phyloP scores from a whole-genome alignment of 805 yeast genomes.

The Yamadazyma sp. region DNA sequence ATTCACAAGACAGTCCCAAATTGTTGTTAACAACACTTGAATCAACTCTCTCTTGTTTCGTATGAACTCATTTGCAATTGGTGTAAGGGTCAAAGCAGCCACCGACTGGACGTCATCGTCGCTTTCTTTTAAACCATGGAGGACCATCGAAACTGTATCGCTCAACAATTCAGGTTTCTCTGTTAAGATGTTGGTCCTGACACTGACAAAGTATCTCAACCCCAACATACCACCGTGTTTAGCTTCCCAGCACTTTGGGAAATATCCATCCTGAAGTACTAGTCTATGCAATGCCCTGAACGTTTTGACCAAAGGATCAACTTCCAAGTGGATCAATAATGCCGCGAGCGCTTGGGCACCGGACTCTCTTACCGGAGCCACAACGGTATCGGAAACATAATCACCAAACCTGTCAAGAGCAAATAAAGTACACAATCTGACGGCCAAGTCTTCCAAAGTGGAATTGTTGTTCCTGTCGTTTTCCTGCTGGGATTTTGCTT shows the following conservation, averaged over 20 bases:
- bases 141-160: constrained; percentile 76
- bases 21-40: constrained; percentile 55
- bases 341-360: constrained; percentile 95
- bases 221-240: constrained; percentile 98
- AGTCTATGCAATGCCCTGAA: constrained; percentile 66
- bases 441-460: constrained; percentile 84
- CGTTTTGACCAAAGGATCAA: constrained; percentile 55
- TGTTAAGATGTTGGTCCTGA: constrained; percentile 75
- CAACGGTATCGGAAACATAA: constrained; percentile 94
- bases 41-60: constrained; percentile 53
- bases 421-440: constrained; percentile 79
- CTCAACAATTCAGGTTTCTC: constrained; percentile 59
- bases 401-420: constrained; percentile 96
- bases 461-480: constrained; percentile 64
- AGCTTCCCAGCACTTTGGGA: constrained; percentile 85
- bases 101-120: constrained; percentile 98
- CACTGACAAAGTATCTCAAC: constrained; percentile 85
- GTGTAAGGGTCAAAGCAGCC: constrained; percentile 88
- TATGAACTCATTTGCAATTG: constrained; percentile 88
- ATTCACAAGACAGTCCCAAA: constrained; percentile 88
- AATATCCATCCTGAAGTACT: constrained; percentile 60
- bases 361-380: constrained; percentile 97
- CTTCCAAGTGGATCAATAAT: constrained; percentile 69
- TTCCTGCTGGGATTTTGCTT: constrained; percentile 57
- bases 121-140: constrained; percentile 72